These are phyloP conservation scores for Gonapodya prolifera DNA, from an alignment of 192 early-diverging fungal genomes.

Conservation along the genomic window DNA sequence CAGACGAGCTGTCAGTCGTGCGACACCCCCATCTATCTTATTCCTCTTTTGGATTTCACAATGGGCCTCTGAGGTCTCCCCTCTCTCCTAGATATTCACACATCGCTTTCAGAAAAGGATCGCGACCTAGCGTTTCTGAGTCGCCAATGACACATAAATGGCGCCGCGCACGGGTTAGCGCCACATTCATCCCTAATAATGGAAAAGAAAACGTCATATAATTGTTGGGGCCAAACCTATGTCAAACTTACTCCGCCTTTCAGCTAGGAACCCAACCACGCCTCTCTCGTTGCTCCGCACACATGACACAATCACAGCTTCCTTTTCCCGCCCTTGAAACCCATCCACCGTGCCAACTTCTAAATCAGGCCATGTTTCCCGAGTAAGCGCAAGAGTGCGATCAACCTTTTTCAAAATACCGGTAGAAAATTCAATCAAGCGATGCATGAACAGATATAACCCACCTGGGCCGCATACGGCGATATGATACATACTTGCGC, in stretches of 20 bases:
- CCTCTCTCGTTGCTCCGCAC: constrained; percentile 31
- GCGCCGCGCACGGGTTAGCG: constrained; percentile 73
- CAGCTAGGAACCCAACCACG: constrained; percentile 73
- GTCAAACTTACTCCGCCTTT: constrained; percentile 44
- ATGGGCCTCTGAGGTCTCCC: constrained; percentile 21
- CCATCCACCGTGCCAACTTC: constrained; percentile 83
- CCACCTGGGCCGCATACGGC: constrained; percentile 73
- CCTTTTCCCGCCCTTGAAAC: constrained; percentile 85
- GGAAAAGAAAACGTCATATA: background rate
- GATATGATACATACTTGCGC: constrained; percentile 73
- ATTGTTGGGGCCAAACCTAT: background rate
- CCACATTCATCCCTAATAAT: constrained; percentile 32
- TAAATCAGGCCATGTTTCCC: constrained; percentile 38
- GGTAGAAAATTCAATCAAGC: background rate
- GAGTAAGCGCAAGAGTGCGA: constrained; percentile 21
- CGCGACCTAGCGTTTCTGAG: constrained; percentile 37
- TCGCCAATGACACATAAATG: constrained; percentile 78
- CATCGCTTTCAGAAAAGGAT: constrained; percentile 34
- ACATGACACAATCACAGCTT: constrained; percentile 66
- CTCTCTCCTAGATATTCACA: constrained; percentile 28
- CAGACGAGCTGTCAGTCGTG: too few species aligned
- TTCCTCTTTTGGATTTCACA: background rate
- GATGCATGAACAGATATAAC: constrained; percentile 21
- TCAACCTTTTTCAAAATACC: constrained; percentile 9
- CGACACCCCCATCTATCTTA: background rate